Evolutionary conservation across 2,329 filamentous ascomycete genomes (phyloP).

Genomic region (Fulvia fulva): DNA sequence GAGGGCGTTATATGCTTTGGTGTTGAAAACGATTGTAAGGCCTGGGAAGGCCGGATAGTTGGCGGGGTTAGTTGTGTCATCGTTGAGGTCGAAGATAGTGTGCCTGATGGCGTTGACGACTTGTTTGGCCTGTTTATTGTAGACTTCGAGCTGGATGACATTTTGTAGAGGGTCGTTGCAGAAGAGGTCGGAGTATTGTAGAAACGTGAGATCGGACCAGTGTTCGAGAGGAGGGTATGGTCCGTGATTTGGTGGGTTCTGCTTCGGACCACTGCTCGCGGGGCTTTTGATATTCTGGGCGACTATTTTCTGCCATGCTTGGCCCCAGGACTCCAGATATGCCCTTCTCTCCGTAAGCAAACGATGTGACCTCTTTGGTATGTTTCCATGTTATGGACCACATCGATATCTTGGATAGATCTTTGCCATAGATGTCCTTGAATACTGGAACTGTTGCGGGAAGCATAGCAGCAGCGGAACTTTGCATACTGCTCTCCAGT

Average conservation of each 20-base stretch:
- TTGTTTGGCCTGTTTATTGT: background rate
- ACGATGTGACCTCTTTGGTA: background rate
- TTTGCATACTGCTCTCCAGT: background rate
- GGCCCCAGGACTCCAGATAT: background rate
- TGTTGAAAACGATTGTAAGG: background rate
- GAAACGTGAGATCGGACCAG: background rate
- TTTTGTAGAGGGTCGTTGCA: background rate
- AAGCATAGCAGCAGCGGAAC: no score
- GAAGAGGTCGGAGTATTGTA: background rate
- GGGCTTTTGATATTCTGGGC: background rate
- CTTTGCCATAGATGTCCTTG: background rate
- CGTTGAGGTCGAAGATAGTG: background rate
- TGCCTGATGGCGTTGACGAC: background rate
- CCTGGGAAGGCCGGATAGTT: background rate
- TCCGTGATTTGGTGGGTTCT: background rate
- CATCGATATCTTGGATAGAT: background rate
- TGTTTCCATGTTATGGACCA: background rate
- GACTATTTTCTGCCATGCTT: background rate
- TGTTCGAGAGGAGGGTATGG: background rate
- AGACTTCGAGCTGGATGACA: background rate
- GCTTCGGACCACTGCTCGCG: background rate
- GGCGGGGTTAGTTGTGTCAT: background rate
- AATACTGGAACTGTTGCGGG: background rate
- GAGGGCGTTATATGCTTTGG: background rate
- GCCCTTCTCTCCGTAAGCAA: no score